A percentile compares a stretch with the other conserved stretches of the same genome.
Evolutionary conservation across 2,329 filamentous ascomycete genomes (phyloP).

Genomic region (Sporothrix mexicana): DNA sequence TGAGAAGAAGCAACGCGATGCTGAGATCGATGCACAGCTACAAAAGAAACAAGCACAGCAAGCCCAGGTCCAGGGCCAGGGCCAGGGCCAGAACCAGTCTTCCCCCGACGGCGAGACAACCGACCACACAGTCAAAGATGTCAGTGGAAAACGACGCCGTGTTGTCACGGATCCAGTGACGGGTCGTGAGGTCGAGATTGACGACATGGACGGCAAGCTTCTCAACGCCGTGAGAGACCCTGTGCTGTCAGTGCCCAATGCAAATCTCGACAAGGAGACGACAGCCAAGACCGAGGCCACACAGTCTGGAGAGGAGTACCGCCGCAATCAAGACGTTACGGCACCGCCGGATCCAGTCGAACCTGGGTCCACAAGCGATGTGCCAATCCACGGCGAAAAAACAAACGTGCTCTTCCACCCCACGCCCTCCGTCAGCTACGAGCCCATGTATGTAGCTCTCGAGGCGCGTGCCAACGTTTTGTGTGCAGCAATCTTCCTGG

Average conservation of each 20-base stretch:
- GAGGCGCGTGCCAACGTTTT: conserved; percentile 77
- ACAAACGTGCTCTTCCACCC: conserved; percentile 96
- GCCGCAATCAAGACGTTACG: conserved; percentile 83
- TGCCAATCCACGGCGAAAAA: conserved; percentile 94
- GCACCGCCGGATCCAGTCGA: conserved; percentile 87
- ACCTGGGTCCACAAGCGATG: conserved; percentile 83
- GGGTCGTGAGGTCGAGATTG: conserved; percentile 74
- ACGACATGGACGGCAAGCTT: conserved; percentile 67
- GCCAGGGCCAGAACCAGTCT: conserved; percentile 40
- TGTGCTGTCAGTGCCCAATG: conserved; percentile 83
- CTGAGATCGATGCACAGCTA: conserved; percentile 64
- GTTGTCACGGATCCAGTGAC: not conserved
- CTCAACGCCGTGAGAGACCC: conserved; percentile 75
- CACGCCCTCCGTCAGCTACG: conserved; percentile 86
- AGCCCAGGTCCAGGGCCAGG: conserved; percentile 33
- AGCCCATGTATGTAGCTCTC: conserved; percentile 80
- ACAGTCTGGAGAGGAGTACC: conserved; percentile 81
- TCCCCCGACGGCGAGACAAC: conserved; percentile 44
- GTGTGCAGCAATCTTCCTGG: conserved; percentile 71
- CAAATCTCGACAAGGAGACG: conserved; percentile 78
- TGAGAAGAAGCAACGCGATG: conserved; percentile 78
- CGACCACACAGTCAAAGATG: conserved; percentile 54
- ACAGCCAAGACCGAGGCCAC: conserved; percentile 72
- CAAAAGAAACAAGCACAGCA: not conserved
- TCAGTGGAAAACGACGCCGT: conserved; percentile 61